Evolutionary conservation across 2,329 filamentous ascomycete genomes (phyloP), one percentile per base, ranked within the genome.

Genomic region (Colletotrichum cuscutae): DNA sequence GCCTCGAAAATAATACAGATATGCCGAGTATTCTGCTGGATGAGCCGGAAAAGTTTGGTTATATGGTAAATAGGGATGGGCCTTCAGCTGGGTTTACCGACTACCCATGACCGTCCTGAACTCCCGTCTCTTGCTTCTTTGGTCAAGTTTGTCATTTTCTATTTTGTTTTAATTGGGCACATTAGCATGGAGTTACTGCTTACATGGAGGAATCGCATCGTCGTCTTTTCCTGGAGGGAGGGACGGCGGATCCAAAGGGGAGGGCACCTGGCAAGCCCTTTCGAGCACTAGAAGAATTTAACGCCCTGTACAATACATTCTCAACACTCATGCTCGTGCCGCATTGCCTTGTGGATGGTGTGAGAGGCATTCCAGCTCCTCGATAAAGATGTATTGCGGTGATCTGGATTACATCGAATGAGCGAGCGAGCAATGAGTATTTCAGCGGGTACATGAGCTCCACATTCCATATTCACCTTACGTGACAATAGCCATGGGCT

Each of bases 1-100:
- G 84, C 63, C 78, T 90, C 19, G 84, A 88, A 2, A 78, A 83
- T 37, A 90, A 90, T 69, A 75, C 75, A 58, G 89, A 92, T 74
- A 76, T 91, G 63, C 90, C 89, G 4, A 65, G 71, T n/a, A 85
- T 87, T 59, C 75, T 91, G 72, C 76, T 82, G 13, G 76, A 79
- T 5, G 78, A 85, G 35, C 76, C 76, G 5, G 80, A 83, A 9
- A 82, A 81, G 32, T 88, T 86, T 75, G 76, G 77, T 12, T 88
- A 88, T 75, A 78, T 89, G 79, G 69, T 86, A 22, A 79, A 85
- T 73, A 80, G 87, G 71, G 83, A 87, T 72, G 86, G 86, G 3
- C 77, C 80, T 60, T 82, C 79, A 32, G 87, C 86, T 26, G 87
- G 87, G 1, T 89, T 89, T 71, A 78, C 65, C 12, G 86, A 89